phyloP scores from a whole-genome alignment of 495 filamentous ascomycete genomes.

The Neurospora sp. region DNA sequence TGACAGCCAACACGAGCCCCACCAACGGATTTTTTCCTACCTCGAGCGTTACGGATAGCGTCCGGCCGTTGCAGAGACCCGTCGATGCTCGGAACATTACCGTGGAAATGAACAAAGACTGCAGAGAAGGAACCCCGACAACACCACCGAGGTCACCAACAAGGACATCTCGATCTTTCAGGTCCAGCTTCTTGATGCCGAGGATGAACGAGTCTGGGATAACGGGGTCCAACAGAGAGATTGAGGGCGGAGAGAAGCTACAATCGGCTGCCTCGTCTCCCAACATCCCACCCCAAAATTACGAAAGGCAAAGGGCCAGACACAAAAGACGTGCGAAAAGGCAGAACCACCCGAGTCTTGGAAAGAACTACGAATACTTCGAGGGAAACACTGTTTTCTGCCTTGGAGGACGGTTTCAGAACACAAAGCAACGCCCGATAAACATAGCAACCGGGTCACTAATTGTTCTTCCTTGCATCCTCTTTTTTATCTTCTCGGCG shows the following conservation, averaged over 20 bases:
- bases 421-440: slow-evolving; percentile 79
- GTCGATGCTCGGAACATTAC: slow-evolving; percentile 42
- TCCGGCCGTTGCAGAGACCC: slow-evolving; percentile 51
- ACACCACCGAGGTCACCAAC: slow-evolving; percentile 21
- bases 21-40: slow-evolving; percentile 53
- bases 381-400: slow-evolving; percentile 86
- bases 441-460: slow-evolving; percentile 79
- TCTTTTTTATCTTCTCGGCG: slow-evolving; percentile 83
- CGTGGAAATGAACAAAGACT: slow-evolving; percentile 46
- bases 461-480: slow-evolving; percentile 59
- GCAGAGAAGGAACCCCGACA: slow-evolving; percentile 40
- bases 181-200: slow-evolving; percentile 55
- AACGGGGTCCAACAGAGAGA: slow-evolving; percentile 41
- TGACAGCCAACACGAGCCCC: slow-evolving; percentile 66
- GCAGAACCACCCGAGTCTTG: slow-evolving; percentile 23
- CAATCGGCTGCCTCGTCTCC: slow-evolving; percentile 69
- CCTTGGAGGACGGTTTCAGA: slow-evolving; percentile 75
- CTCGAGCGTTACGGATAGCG: slow-evolving; percentile 62
- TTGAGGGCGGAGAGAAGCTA: slow-evolving; percentile 61
- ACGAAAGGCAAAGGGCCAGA: slow-evolving; percentile 15
- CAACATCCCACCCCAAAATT: slow-evolving; percentile 32
- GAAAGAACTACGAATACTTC: slow-evolving; percentile 82
- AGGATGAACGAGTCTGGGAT: slow-evolving; percentile 31
- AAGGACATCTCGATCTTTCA: slow-evolving; percentile 64
- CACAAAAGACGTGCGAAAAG: slow-evolving; percentile 6